Evolutionary conservation across 2,329 filamentous ascomycete species (phyloP), one percentile per base, ranked within the genome.

Genomic region (Conoideocrella luteorostrata): DNA sequence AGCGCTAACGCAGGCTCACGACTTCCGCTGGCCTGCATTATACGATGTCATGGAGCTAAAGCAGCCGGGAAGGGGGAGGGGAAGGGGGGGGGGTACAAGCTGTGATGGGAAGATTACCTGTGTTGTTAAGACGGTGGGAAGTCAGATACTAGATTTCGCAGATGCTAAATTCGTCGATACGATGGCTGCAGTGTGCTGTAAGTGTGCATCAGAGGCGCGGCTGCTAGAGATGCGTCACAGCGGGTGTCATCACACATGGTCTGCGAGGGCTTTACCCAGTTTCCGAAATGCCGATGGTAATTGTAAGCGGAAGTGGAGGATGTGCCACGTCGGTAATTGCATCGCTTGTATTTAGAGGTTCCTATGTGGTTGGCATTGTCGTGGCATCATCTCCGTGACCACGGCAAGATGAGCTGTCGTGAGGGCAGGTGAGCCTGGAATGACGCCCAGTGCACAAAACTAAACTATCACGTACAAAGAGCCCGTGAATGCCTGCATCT

Each of bases 401-500:
- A 42, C 30, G n/a, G 12, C 10, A 18, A 13, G 40, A 23, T 42
- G 40, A 28, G 32, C n/a, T 29, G 32, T 42, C 23, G 15, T 22
- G 12, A 15, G 32, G n/a, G 29, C 40, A 42, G 32, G 32, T 22
- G 22, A 29, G 24, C 12, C 18, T 18, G 12, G 13, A 26, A 18
- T 12, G 1, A 41, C 20, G 39, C 18, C 20, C 39, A 34, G 13
- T 21, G 33, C 39, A 18, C n/a, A 28, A 11, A 30, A 18, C 21
- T 21, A 12, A 42, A 18, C 9, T 32, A 36, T 42, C 40, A 42
- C 32, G 22, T 37, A 35, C 22, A 18, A 22, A 35, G 40, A 29
- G 40, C 32, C 40, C 30, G 32, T 42, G 32, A 36, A 34, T 21
- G 32, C n/a, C 23, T 29, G 24, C 32, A 22, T 42, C 32, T 34